Evolutionary conservation across 1,139 yeast genomes (phyloP).

Genomic region (Lodderomyces beijingensis): DNA sequence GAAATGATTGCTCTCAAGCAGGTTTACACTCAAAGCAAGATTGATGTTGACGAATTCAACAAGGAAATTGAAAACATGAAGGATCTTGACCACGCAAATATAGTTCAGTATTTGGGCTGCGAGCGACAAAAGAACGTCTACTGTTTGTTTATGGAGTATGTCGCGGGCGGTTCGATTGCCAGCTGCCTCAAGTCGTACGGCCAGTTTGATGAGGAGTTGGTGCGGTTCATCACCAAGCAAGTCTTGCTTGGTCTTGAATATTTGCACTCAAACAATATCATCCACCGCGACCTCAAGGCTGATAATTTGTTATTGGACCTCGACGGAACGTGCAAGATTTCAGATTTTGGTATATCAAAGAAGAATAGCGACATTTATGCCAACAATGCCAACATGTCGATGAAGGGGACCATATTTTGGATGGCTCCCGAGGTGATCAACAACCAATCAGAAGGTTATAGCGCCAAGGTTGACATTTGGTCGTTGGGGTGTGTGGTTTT

Average conservation of each 20-base stretch:
- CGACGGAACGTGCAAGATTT: constrained; percentile 93
- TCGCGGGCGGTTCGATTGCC: constrained; percentile 96
- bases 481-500: constrained; percentile 92
- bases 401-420: constrained; percentile 99
- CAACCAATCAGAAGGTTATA: constrained; percentile 83
- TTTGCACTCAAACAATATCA: constrained; percentile 78
- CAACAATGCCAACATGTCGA: constrained; percentile 91
- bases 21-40: constrained; percentile 40
- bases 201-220: constrained; percentile 72
- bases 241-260: constrained; percentile 81
- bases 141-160: constrained; percentile 88
- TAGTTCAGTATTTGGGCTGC: constrained; percentile 93
- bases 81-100: constrained; percentile 88
- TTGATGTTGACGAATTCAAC: constrained; percentile 57
- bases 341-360: constrained; percentile 96
- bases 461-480: constrained; percentile 94
- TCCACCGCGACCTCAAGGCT: constrained; percentile 95
- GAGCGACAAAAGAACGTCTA: constrained; percentile 73
- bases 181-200: constrained; percentile 82
- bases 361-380: constrained; percentile 65
- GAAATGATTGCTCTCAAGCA: constrained; percentile 99
- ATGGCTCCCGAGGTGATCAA: constrained; percentile 99
- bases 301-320: constrained; percentile 85
- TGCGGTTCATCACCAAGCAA: constrained; percentile 72
- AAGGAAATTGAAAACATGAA: constrained; percentile 94